phyloP scores from a whole-genome alignment of 1,284 basidiomycete species.

The Malassezia obtusa region DNA sequence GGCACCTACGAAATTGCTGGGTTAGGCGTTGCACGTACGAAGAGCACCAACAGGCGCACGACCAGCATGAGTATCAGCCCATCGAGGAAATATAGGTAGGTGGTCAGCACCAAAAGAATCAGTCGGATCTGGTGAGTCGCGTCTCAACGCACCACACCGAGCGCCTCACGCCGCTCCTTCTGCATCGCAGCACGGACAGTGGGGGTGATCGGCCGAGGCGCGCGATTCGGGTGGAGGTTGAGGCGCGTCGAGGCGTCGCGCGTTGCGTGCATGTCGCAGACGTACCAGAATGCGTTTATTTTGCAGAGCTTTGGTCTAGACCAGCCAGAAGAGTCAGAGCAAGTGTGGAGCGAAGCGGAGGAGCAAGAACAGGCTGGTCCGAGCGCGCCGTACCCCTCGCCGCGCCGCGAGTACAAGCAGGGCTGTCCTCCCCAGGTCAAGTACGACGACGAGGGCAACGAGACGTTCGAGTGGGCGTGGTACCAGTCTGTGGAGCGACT shows the following conservation, averaged over 20 bases:
- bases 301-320: slow-evolving; percentile 14
- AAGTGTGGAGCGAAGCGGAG: neutral
- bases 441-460: slow-evolving; percentile 33
- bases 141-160: slow-evolving; percentile 3
- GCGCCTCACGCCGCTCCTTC: slow-evolving; percentile 15
- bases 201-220: slow-evolving; percentile 7
- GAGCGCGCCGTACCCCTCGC: neutral
- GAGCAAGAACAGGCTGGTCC: neutral
- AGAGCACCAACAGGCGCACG: neutral
- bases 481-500: slow-evolving; percentile 36
- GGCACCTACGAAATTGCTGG: slow-evolving; percentile 13
- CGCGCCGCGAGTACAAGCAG: neutral
- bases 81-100: slow-evolving; percentile 14
- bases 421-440: slow-evolving; percentile 13
- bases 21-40: slow-evolving; percentile 3
- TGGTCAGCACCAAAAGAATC: neutral
- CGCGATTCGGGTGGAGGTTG: neutral
- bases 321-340: neutral
- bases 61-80: slow-evolving; percentile 2
- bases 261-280: slow-evolving; percentile 14
- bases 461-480: slow-evolving; percentile 32
- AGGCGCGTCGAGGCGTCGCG: neutral
- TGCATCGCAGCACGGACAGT: slow-evolving; percentile 6
- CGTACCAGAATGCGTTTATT: slow-evolving; percentile 19
- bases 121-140: slow-evolving; percentile 7